Evolutionary conservation across 2,329 filamentous ascomycete genomes (phyloP), one percentile per base, ranked within the genome.

Genomic region (Hymenoscyphus repandus): DNA sequence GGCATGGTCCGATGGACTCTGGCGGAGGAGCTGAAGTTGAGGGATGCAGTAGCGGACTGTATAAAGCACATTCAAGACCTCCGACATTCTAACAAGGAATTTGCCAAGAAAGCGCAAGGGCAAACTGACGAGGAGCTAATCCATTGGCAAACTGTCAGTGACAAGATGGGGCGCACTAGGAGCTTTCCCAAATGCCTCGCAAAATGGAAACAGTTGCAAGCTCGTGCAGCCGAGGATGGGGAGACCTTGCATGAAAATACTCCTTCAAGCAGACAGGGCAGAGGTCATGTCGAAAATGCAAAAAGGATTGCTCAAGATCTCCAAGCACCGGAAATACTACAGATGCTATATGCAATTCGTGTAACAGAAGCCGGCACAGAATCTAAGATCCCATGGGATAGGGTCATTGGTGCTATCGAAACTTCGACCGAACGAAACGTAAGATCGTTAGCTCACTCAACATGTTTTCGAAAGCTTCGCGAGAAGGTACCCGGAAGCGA

Each of bases 101-200:
- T 27, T 27, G 63, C 60, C 6, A 56, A 64, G 7, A 55, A 69
- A 2, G 60, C 69, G 2, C 64, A 67, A n/a, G 68, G 70, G 13
- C 64, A 72, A 1, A 73, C 79, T 22, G 49, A 58, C 39, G 76
- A 79, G 54, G 69, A 73, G 15, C 66, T 81, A 31, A 74, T 90
- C 54, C 79, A 85, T 59, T 90, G 86, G 85, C 71, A 77, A 45
- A 65, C 72, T 7, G 79, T 90, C 20, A 84, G 82, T 58, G 70
- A 79, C 52, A 74, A 74, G 48, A 83, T 90, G 78, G 74, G 70
- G 12, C 71, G 74, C 43, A 80, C 73, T 7, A 75, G 87, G 40
- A 86, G 78, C 54, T 77, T 82, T 2, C 74, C 87, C 20, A 85
- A 88, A 64, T 89, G 85, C 62, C 73, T 76, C 22, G 74, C 74